Conservation (phyloP, 192 early-diverging fungal species). For the Geosiphon pyriformis region DNA sequence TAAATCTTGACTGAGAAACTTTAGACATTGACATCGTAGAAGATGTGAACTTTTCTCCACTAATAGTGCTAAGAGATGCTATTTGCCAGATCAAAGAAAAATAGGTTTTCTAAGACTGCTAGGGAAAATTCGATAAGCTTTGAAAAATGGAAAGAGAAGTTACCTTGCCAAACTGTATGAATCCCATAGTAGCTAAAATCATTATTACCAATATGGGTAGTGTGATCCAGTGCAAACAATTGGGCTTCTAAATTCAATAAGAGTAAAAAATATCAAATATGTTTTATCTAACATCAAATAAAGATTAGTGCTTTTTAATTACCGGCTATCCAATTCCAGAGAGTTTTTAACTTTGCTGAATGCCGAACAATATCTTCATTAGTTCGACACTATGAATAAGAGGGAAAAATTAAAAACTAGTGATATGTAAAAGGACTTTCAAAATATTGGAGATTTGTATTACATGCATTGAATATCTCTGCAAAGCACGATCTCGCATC, state of each 20-base stretch:
- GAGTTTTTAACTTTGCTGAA: conserved; percentile 41
- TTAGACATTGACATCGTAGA: conserved; percentile 34
- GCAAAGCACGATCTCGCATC: conserved; percentile 71
- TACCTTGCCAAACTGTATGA: conserved; percentile 38
- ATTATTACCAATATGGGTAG: conserved; percentile 40
- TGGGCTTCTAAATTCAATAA: conserved; percentile 31
- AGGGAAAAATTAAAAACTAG: too few relatives aligned
- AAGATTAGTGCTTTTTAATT: conserved; percentile 25
- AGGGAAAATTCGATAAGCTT: not conserved
- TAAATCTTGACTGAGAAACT: conserved; percentile 24
- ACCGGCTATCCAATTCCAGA: conserved; percentile 49
- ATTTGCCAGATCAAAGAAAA: conserved; percentile 1
- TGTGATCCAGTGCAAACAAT: conserved; percentile 34
- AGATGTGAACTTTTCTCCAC: conserved; percentile 33
- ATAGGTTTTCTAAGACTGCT: not conserved
- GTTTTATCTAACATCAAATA: conserved; percentile 27
- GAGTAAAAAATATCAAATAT: not conserved
- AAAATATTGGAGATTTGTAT: too few relatives aligned
- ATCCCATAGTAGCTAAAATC: conserved; percentile 54
- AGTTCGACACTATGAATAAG: conserved; percentile 28
- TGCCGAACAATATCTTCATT: conserved; percentile 47
- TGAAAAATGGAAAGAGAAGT: not conserved
- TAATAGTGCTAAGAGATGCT: conserved; percentile 14
- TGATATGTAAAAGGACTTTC: too few relatives aligned
- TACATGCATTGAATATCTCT: conserved; percentile 78